Evolutionary conservation across 176 grass and related monocot genomes (phyloP).

Genomic region (Poa annua): DNA sequence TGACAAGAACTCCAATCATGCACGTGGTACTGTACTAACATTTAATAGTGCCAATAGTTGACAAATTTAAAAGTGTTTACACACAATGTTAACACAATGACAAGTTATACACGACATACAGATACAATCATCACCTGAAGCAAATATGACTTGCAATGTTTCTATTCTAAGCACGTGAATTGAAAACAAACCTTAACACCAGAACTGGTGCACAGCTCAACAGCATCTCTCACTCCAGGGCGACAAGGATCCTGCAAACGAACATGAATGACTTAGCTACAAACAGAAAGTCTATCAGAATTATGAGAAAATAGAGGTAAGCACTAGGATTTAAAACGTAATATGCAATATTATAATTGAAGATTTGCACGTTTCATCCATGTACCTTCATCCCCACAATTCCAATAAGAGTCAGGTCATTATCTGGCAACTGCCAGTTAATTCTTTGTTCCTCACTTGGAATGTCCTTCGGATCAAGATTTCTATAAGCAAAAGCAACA

Average conservation of each 20-base stretch:
- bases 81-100: constrained; percentile 7
- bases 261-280: constrained; percentile 43
- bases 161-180: constrained; percentile 30
- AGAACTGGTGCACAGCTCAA: constrained; percentile 70
- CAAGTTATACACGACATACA: constrained; percentile 9
- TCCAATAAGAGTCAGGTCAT: constrained; percentile 75
- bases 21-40: neutral
- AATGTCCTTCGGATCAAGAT: constrained; percentile 55
- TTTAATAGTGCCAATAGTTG: neutral
- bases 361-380: constrained; percentile 32
- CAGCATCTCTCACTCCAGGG: constrained; percentile 82
- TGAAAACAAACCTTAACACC: constrained; percentile 73
- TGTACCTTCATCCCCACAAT: constrained; percentile 93
- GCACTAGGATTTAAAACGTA: neutral
- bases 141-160: constrained; percentile 40
- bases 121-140: constrained; percentile 1
- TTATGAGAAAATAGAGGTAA: constrained; percentile 3
- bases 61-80: neutral
- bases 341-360: constrained; percentile 40
- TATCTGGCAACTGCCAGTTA: constrained; percentile 73
- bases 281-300: constrained; percentile 1
- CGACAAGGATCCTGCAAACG: constrained; percentile 88
- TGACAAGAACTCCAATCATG: constrained; percentile 5
- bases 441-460: constrained; percentile 67
- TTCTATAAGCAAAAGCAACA: constrained; percentile 84